Conservation (phyloP, 2,329 filamentous ascomycete species). For the Pseudocercospora fijiensis region DNA sequence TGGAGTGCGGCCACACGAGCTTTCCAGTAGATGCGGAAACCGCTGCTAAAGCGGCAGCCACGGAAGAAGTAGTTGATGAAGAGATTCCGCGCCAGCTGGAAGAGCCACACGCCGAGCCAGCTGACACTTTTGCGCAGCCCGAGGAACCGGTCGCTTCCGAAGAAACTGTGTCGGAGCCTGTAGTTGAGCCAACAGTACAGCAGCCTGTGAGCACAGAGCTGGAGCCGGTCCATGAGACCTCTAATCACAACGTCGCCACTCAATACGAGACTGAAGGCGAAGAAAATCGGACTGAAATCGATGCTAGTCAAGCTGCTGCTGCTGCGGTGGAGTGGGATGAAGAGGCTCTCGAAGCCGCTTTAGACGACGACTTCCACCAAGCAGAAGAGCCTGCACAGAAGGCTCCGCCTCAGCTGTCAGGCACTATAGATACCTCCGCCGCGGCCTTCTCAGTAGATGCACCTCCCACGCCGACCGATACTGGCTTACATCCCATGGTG, state of each 20-base stretch:
- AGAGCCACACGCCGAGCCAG: neutral
- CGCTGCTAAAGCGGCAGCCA: constrained; percentile 13
- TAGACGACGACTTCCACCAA: constrained; percentile 1
- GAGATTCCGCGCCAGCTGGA: constrained; percentile 24
- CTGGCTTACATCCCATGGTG: constrained; percentile 49
- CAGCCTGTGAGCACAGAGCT: neutral
- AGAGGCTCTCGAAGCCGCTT: constrained; percentile 7
- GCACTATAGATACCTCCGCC: constrained; percentile 18
- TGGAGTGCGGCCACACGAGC: constrained; percentile 5
- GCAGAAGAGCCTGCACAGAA: constrained; percentile 10
- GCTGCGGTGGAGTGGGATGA: neutral
- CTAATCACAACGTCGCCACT: neutral
- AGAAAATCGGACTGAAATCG: neutral
- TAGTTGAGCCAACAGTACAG: neutral
- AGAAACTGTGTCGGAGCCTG: neutral
- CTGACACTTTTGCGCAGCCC: neutral
- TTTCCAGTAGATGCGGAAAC: constrained; percentile 9
- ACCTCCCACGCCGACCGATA: constrained; percentile 39
- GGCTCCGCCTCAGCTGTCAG: constrained; percentile 14
- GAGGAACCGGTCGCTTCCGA: neutral
- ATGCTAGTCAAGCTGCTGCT: neutral
- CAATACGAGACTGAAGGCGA: neutral
- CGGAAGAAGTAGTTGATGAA: constrained; percentile 19
- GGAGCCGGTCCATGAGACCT: neutral
- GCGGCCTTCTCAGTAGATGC: constrained; percentile 23